Base-by-base conservation (phyloP, 2,329 filamentous ascomycete genomes). In the Diaporthe australafricana region DNA sequence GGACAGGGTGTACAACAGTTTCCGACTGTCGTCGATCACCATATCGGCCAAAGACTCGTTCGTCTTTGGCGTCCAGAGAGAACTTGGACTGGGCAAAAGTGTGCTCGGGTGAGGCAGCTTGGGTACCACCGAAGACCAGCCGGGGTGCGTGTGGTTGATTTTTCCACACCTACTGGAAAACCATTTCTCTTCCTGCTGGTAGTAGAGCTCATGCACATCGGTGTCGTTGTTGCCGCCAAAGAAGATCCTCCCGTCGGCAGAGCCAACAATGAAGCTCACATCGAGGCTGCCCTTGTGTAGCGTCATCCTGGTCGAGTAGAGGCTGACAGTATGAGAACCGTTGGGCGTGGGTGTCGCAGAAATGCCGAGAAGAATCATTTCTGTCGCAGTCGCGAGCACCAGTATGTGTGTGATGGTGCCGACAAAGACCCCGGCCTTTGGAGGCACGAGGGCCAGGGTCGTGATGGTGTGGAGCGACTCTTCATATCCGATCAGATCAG, bases 101-200 rank as follows among this genome's bases (percentile, higher is more conserved):
- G 83, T 79, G 22, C 83, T 80, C 27, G 86, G 74, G 3, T 74
- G 72, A 1, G 79, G 83, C 0, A 89, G 75, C 0, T 82, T 84
- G 0, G 90, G 89, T 3, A 94, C 84, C 2, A 93, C 87, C 14
- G 89, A 91, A 70, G 88, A 87, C 85, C 93, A 92, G 42, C 92
- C 91, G 4, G 89, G 91, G 80, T 89, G 92, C 62, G 92, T 96
- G 80, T 98, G 96, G 79, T 97, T 97, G 74, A 96, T 91, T 83
- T 95, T 98, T 73, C 92, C 91, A 80, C 94, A 97, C 75, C 93
- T 90, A 81, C 91, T 95, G 68, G 93, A 92, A 80, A 99, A 99
- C 96, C 96, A 99, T 77, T 93, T 93, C 83, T 99, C 96, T 81
- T 98, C 95, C 78, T 98, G 95, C 82, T 98, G 96, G 80, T 99